Base-by-base conservation (phyloP, 164 flowering plant species). In the Aristolochia fimbriata region DNA sequence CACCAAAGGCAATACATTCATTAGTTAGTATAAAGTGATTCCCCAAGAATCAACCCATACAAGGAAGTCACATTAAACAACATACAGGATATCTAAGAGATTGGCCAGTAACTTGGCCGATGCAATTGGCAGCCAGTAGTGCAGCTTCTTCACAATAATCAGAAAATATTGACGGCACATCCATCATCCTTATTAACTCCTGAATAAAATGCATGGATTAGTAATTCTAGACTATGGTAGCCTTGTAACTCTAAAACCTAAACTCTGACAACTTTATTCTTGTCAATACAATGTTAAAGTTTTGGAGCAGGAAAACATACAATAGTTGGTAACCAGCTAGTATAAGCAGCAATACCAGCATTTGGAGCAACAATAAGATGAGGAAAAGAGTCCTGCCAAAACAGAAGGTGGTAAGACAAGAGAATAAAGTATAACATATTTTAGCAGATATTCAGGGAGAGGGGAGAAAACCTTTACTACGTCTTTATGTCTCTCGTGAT, bases 101-200 rank as follows among this genome's bases (percentile, higher is more conserved):
- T 33, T 23, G 24, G 60, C 81, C 79, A 19, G 80, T 77, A 20
- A 78, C 60, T 33, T 72, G 58, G 67, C 71, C 77, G 31, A 91
- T 73, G 76, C 95, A 90, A 58, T 58, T 10, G 67, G 81, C 81
- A 47, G 91, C 99, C 52, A 91, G 76, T 77, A 83, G 74, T 62
- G 83, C 82, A 71, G 97, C 99, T 75, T 94, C 99, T 78, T 91
- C 97, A 64, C 97, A 91, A 63, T 82, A 94, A 71, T 94, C 99
- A 7, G 97, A 73, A 56, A 94, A 91, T 52, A 94, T 68, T 50
- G 93, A 89, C 25, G 85, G 89, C 33, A 84, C 78, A 30, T 80
- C 64, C 23, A 78, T 74, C 66, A 75, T 77, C 77, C 78, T 81
- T 56, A 90, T 78, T 30, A 86, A 62, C 71, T 87, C 88, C 96